These are phyloP conservation scores for Coemansia sp. DNA, from an alignment of 192 early-diverging fungal genomes.

Conservation along the genomic window DNA sequence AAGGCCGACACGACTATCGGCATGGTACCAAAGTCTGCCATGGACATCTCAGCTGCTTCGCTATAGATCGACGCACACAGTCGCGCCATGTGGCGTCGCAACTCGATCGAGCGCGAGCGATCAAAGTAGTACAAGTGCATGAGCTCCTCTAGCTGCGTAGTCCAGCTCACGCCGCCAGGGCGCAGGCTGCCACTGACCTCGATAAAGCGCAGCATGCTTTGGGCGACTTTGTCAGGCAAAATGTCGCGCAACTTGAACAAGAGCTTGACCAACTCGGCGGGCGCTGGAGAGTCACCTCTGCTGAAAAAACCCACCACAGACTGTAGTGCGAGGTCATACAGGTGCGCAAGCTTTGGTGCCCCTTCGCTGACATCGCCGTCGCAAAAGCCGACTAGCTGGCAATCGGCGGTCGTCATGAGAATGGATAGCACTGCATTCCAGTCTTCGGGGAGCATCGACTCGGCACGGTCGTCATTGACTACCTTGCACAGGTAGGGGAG, in stretches of 20 bases:
- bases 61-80: conserved; percentile 22
- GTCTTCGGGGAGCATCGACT: conserved; percentile 40
- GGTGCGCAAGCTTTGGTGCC: conserved; percentile 13
- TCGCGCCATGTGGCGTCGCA: conserved; percentile 32
- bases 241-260: conserved; percentile 33
- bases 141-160: conserved; percentile 29
- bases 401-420: conserved; percentile 29
- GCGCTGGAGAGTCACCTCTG: conserved; percentile 14
- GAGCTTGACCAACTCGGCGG: conserved; percentile 17
- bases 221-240: conserved; percentile 43
- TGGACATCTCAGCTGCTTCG: conserved; percentile 5
- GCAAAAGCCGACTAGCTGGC: conserved; percentile 18
- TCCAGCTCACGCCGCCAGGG: conserved; percentile 23
- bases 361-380: conserved; percentile 6
- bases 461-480: conserved; percentile 42
- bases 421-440: conserved; percentile 38
- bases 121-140: conserved; percentile 54
- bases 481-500: conserved; percentile 49
- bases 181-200: conserved; percentile 32
- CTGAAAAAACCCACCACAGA: conserved; percentile 26
- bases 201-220: conserved; percentile 30
- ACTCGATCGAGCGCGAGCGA: conserved; percentile 25
- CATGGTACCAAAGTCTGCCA: conserved; percentile 5
- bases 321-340: conserved; percentile 36
- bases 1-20: conserved; percentile 34